Base-by-base conservation (phyloP, 2,329 filamentous ascomycete species). In the Fusarium austroafricanum region DNA sequence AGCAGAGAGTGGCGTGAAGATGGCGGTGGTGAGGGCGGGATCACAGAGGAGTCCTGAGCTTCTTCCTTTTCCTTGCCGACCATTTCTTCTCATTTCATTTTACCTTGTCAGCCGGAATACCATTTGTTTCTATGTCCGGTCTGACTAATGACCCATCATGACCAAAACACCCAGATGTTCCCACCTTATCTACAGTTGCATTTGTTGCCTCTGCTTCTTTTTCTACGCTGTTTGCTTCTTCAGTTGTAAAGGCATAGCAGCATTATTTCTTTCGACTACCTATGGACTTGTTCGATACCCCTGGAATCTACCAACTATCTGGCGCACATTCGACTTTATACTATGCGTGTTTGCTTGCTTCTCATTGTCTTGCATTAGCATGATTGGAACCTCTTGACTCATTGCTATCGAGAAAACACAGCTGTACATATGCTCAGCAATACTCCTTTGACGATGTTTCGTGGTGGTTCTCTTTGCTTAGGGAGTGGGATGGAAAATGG, bases 1-100 rank as follows among this genome's bases (percentile, higher is more conserved):
- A 96, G 93, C 73, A 89, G 93, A 45, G 93, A 97, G 71, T 99
- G 96, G 96, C 89, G 95, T 62, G 95, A 97, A 72, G 90, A 91
- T 69, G 90, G 90, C 28, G 91, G 92, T 54, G 93, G 94, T 72
- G 90, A 92, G 67, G 86, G 83, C 21, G 84, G 86, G 44, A 89
- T 89, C 70, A 85, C 84, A 75, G 87, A 89, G 73, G 87, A 89
- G 73, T 82, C 87, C 12, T 90, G 78, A 58, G 26, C 9, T 26
- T 35, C 38, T 31, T 23, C 47, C 45, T 47, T 39, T 21, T 46
- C 45, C 42, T 54, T 59, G 46, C 58, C 52, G 31, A 31, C 58
- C 37, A 63, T 56, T 57, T 59, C 38, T 23, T 60, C 54, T 52
- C 63, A 46, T 39, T 64, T 65, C 53, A 54, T 62, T 62, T 65